Base-by-base conservation (phyloP, 257 asterid species). In the Echites panduratus region DNA sequence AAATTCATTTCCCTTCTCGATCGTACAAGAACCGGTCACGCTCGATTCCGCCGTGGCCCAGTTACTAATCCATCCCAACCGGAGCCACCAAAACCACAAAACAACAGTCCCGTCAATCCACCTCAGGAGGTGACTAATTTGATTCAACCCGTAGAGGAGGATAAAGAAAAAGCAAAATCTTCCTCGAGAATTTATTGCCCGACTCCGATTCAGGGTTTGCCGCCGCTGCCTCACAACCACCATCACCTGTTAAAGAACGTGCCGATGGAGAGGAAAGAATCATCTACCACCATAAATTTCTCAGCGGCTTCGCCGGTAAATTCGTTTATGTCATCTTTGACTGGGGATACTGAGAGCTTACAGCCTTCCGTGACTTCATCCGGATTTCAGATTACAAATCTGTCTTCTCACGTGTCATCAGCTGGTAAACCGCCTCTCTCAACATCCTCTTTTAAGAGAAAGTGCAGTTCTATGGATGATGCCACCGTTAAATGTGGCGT, bases 11-110 rank as follows among this genome's bases (percentile, higher is more conserved):
- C 98, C 4, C 54, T 93, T 4, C 82, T 91, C 19, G 98, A 91
- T 81, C 88, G 91, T 57, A 80, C 79, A 10, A 73, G 96, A 50
- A 86, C 96, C 78, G 98, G 98, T 14, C 98, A 90, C 78, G 98
- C 98, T 59, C 92, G 98, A 17, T 93, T 93, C 78, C 91, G 97
- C 9, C 88, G 90, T 27, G 96, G 98, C n/a, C 98, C 96, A 50
- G 78, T 89, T 41, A 3, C 86, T 8, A 58, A 74, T 9, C 74
- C 76, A 0, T 79, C 75, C 40, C 82, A 48, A 0, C 85, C 71
- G 0, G 65, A 32, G 1, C 52, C 40, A 4, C 63, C 35, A 0
- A 72, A 72, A 38, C 48, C 8, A 2, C 62, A 14, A 6, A 73
- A 56, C 41, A 14, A 27, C 54, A 5, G 3, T 24, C 29, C 56